phyloP scores from a whole-genome alignment of 2,329 filamentous ascomycete genomes.

The Fusarium odoratissimum region DNA sequence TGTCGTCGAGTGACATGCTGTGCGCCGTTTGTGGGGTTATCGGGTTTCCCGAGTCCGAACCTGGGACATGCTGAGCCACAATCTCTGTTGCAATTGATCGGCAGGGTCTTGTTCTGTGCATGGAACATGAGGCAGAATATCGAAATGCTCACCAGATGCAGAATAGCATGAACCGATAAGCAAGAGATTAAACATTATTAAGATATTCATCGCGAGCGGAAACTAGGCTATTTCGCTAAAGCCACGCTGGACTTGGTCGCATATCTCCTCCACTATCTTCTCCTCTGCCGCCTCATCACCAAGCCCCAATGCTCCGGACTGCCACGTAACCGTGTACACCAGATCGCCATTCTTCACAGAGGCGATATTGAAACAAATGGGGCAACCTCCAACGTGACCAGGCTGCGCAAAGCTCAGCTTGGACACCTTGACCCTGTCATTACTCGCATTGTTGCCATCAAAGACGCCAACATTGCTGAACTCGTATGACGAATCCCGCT shows the following conservation, averaged over 20 bases:
- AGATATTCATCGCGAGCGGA: not conserved
- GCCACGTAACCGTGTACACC: conserved; percentile 43
- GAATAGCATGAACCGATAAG: not conserved
- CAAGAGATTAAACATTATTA: conserved; percentile 1
- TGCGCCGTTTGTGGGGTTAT: conserved; percentile 7
- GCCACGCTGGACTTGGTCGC: conserved; percentile 16
- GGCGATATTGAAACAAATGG: conserved; percentile 38
- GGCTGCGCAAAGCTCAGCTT: conserved; percentile 43
- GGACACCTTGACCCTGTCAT: conserved; percentile 10
- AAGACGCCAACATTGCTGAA: conserved; percentile 42
- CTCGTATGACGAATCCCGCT: conserved; percentile 38
- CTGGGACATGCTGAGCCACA: conserved; percentile 22
- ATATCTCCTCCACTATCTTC: conserved; percentile 34
- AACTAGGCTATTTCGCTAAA: conserved; percentile 27
- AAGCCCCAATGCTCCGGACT: conserved; percentile 38
- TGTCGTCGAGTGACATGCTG: conserved; percentile 25
- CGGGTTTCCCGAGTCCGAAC: conserved; percentile 13
- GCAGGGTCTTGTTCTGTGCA: conserved; percentile 7
- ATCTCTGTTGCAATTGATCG: conserved; percentile 13
- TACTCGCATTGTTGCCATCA: not conserved
- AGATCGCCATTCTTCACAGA: conserved; percentile 35
- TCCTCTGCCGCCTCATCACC: conserved; percentile 28
- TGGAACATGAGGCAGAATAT: conserved; percentile 17
- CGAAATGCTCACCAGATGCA: not conserved
- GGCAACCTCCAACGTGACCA: conserved; percentile 28